Conservation (phyloP, 306 rosid species). For the Mimosa pudica region DNA sequence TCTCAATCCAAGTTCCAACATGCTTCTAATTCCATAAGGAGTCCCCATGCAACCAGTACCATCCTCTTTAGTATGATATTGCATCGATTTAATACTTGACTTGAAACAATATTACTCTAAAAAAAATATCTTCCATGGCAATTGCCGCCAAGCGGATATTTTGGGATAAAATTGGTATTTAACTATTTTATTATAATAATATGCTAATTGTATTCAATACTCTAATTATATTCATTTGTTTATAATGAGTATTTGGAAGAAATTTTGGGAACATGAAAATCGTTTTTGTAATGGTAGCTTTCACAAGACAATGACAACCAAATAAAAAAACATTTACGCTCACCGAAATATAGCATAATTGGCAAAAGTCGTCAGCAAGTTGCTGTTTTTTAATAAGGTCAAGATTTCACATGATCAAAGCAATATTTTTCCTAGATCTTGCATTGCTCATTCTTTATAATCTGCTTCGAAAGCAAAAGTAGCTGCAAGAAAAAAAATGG, state of each 20-base stretch:
- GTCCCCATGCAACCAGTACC: too few relatives aligned
- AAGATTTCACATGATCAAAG: not conserved
- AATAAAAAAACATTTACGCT: not conserved
- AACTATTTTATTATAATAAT: not conserved
- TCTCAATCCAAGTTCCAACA: too few relatives aligned
- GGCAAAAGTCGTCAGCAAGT: not conserved
- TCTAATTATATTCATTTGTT: not conserved
- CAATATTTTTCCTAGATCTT: not conserved
- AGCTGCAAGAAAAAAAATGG: conserved; percentile 16
- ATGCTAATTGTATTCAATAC: not conserved
- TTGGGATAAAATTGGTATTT: too few relatives aligned
- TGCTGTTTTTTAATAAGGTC: too few relatives aligned
- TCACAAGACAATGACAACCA: not conserved
- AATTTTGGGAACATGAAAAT: not conserved
- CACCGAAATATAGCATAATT: not conserved
- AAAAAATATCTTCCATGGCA: too few relatives aligned
- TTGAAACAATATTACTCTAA: too few relatives aligned
- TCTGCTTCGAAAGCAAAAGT: not conserved
- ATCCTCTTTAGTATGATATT: too few relatives aligned
- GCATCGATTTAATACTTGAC: too few relatives aligned
- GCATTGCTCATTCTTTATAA: not conserved
- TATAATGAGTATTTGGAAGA: not conserved
- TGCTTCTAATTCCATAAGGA: too few relatives aligned
- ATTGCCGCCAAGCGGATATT: too few relatives aligned
- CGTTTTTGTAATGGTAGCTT: not conserved